These are phyloP conservation scores for Lachancea thermotolerans DNA, from an alignment of 805 yeast species.

Conservation along the genomic window DNA sequence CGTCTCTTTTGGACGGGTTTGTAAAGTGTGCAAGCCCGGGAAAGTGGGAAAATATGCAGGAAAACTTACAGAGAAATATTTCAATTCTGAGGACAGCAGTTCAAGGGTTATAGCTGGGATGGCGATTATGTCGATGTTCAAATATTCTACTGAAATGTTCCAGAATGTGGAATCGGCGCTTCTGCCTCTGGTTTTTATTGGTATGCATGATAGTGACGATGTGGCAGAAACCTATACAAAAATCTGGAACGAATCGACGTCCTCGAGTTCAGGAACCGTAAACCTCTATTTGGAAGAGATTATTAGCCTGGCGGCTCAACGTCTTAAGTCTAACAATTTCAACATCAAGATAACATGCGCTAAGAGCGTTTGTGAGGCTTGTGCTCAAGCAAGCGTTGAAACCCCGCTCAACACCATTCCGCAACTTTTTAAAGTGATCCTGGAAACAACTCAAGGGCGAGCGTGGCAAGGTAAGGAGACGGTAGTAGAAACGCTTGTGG, in stretches of 20 bases:
- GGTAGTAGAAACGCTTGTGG: conserved; percentile 62
- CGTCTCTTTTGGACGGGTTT: conserved; percentile 68
- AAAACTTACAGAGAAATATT: conserved; percentile 48
- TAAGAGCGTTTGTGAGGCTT: conserved; percentile 52
- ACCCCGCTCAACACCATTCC: conserved; percentile 26
- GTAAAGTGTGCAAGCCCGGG: conserved; percentile 52
- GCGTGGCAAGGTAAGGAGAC: conserved; percentile 86
- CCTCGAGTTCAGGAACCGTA: conserved; percentile 66
- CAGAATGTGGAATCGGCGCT: conserved; percentile 54
- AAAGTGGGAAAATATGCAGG: conserved; percentile 48
- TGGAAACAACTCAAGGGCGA: conserved; percentile 64
- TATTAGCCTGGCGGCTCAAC: conserved; percentile 39
- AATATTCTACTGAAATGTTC: conserved; percentile 63
- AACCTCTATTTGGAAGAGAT: conserved; percentile 68
- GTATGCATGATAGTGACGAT: conserved; percentile 54
- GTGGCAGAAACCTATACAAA: conserved; percentile 46
- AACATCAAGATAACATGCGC: conserved; percentile 66
- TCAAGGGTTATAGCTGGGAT: conserved; percentile 46
- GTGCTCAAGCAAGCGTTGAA: conserved; percentile 38
- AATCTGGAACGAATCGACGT: conserved; percentile 73
- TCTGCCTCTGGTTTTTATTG: conserved; percentile 75
- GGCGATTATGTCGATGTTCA: conserved; percentile 60
- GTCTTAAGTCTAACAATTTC: conserved; percentile 55
- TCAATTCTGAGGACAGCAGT: conserved; percentile 42
- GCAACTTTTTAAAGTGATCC: conserved; percentile 44